Evolutionary conservation across 2,329 filamentous ascomycete genomes (phyloP), one percentile per base, ranked within the genome.

Genomic region (Dissoconium aciculare): DNA sequence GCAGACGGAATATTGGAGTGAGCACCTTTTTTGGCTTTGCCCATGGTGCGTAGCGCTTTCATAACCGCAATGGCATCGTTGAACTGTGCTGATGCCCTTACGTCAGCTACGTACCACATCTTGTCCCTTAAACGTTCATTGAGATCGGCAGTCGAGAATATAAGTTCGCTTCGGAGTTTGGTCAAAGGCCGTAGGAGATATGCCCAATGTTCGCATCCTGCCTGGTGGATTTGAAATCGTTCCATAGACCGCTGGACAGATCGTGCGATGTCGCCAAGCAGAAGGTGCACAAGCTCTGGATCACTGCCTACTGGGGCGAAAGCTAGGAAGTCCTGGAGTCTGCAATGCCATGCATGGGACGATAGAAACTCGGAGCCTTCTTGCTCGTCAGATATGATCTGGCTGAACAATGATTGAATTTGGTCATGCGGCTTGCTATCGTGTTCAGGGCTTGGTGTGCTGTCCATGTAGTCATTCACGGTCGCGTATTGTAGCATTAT

Each of bases 81-180:
- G 47, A 94, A 95, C 6, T 75, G 73, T 28, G 75, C 79, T 3
- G 89, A 94, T 46, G 87, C 85, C 39, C 82, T 78, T 15, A 95
- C 85, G 53, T 94, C 84, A 1, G 81, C 87, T 37, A 89, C 80
- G 52, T 92, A 98, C 89, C 89, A 98, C 81, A 95, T 93, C 63
- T 95, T 95, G 53, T 93, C 81, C 25, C 89, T 73, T 10, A 46
- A 27, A 14, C 28, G 30, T 21, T 41, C 36, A 27, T 39, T 34
- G 11, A 30, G 25, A 14, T 35, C 27, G 9, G 31, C 11, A 15
- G 39, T 25, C 5, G 38, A 34, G 14, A 35, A 28, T 17, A 42
- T 17, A 15, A 16, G 11, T 11, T 24, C 25, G 15, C 14, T 31
- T 24, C 33, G 32, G 13, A 41, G 26, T 23, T 35, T 26, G 5